Evolutionary conservation across 768 basidiomycete genomes (phyloP).

Genomic region (Amanita fuliginea): DNA sequence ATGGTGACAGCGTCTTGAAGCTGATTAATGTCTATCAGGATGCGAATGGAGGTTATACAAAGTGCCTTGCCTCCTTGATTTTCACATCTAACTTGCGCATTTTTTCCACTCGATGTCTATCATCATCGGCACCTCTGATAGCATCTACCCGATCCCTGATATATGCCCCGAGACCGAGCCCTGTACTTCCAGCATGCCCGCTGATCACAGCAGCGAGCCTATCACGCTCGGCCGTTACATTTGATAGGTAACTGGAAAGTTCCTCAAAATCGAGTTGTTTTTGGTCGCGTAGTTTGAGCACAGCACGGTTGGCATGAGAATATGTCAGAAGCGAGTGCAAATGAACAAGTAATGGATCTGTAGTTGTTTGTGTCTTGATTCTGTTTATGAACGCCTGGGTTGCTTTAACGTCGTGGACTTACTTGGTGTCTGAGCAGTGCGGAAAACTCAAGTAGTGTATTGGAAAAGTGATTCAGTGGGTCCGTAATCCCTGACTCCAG

Average conservation of each 20-base stretch:
- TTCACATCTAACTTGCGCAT: constrained; percentile 87
- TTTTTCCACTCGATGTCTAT: constrained; percentile 84
- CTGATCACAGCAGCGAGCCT: constrained; percentile 80
- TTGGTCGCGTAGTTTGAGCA: constrained; percentile 92
- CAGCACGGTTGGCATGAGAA: constrained; percentile 86
- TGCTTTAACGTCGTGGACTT: constrained; percentile 12
- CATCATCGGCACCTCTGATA: constrained; percentile 87
- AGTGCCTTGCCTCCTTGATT: constrained; percentile 78
- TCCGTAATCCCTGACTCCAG: constrained; percentile 98
- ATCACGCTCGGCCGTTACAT: constrained; percentile 89
- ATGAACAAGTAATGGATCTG: constrained; percentile 84
- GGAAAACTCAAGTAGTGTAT: constrained; percentile 91
- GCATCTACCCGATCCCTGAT: constrained; percentile 88
- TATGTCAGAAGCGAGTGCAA: constrained; percentile 91
- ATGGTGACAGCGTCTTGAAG: constrained; percentile 94
- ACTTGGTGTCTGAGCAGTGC: constrained; percentile 80
- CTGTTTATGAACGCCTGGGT: constrained; percentile 3
- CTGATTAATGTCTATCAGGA: constrained; percentile 28
- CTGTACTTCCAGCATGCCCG: constrained; percentile 79
- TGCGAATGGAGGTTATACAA: background rate
- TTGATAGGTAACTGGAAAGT: constrained; percentile 86
- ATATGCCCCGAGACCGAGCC: constrained; percentile 80
- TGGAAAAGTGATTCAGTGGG: constrained; percentile 93
- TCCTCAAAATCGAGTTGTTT: constrained; percentile 99
- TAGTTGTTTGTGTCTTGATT: constrained; percentile 73